Percentiles rank a stretch among this genome's conserved stretches.
These are phyloP conservation scores for Exophiala oligosperma DNA, from an alignment of 2,329 filamentous ascomycete species.

Conservation along the genomic window DNA sequence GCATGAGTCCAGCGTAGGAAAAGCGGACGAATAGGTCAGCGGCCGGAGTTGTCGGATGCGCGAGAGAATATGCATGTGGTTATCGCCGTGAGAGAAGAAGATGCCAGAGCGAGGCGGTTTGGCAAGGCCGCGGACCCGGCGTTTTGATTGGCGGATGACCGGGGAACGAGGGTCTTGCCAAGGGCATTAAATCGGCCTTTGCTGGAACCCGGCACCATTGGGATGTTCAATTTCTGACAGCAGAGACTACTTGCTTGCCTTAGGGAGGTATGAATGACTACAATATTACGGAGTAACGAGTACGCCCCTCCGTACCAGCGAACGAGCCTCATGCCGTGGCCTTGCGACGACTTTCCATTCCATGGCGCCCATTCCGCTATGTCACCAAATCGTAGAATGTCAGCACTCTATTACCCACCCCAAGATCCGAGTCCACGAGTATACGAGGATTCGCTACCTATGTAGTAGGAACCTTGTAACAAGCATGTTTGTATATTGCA, in stretches of 20 bases:
- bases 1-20: background rate
- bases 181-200: background rate
- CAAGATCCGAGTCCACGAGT: background rate
- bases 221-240: background rate
- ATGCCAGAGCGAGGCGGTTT: background rate
- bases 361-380: too few species aligned
- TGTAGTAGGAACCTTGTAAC: too few species aligned
- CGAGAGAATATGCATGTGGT: slow-evolving; percentile 19
- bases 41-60: slow-evolving; percentile 27
- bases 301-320: too few species aligned
- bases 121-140: slow-evolving; percentile 8
- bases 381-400: background rate
- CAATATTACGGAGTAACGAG: too few species aligned
- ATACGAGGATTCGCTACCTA: too few species aligned
- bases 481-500: too few species aligned
- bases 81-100: slow-evolving; percentile 11
- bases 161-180: background rate
- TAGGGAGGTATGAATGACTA: too few species aligned
- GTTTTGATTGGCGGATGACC: slow-evolving; percentile 5
- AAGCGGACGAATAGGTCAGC: slow-evolving; percentile 16
- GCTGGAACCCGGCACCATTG: background rate
- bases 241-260: too few species aligned
- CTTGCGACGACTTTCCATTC: background rate
- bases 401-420: background rate
- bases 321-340: background rate